A percentile compares a stretch with the other conserved stretches of the same genome.
These are phyloP conservation scores for Cladosporium sp. DNA, from an alignment of 2,329 filamentous ascomycete genomes.

Conservation along the genomic window DNA sequence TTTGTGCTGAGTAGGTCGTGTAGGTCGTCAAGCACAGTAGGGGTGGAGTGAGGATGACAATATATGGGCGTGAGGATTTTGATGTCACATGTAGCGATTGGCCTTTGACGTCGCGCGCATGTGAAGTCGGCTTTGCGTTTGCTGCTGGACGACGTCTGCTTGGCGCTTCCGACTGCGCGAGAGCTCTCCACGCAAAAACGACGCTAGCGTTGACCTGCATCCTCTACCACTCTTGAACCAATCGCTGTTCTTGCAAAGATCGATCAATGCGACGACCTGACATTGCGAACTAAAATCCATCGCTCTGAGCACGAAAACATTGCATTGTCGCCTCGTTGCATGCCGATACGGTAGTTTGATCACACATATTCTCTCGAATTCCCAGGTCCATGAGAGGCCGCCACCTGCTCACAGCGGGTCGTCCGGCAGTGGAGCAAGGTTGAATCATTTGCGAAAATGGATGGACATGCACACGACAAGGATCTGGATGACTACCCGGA, in stretches of 20 bases:
- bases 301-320: too few relatives aligned
- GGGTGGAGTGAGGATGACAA: too few relatives aligned
- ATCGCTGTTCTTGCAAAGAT: slow-evolving; percentile 6
- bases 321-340: too few relatives aligned
- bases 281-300: too few relatives aligned
- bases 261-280: neutral
- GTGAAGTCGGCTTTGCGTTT: slow-evolving; percentile 3
- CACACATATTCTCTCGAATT: neutral
- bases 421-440: neutral
- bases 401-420: neutral
- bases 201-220: neutral
- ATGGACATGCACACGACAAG: neutral
- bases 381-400: slow-evolving; percentile 3
- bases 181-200: neutral
- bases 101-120: neutral
- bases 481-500: slow-evolving; percentile 8
- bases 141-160: neutral
- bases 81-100: too few relatives aligned
- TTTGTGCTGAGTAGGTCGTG: neutral
- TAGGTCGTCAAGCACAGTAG: too few relatives aligned
- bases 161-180: neutral
- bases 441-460: neutral
- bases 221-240: neutral
- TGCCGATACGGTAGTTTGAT: too few relatives aligned
- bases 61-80: too few relatives aligned